phyloP scores from a whole-genome alignment of 1,139 yeast genomes.

The Hansenula lynferdii region DNA sequence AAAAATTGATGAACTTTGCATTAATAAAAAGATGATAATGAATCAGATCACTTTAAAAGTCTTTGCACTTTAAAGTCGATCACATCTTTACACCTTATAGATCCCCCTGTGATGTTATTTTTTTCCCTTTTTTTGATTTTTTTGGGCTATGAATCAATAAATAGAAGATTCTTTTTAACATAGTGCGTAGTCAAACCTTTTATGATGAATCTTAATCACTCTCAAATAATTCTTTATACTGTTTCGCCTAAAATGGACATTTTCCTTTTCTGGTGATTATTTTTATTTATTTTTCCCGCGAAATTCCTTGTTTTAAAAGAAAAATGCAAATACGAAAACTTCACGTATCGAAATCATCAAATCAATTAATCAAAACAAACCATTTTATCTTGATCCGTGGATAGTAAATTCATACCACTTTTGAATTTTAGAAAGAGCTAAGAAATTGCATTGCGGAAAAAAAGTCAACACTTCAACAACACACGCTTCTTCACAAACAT shows the following conservation, averaged over 20 bases:
- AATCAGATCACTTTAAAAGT: too few species aligned
- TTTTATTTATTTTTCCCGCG: neutral
- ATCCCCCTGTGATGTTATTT: neutral
- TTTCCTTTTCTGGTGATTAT: neutral
- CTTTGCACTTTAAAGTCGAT: too few species aligned
- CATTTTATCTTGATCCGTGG: too few species aligned
- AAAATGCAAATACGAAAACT: neutral
- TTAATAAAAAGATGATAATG: too few species aligned
- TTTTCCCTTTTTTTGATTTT: constrained; percentile 9
- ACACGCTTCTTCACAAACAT: too few species aligned
- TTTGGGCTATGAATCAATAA: constrained; percentile 8
- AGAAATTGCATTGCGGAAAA: too few species aligned
- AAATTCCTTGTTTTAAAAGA: neutral
- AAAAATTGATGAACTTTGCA: neutral
- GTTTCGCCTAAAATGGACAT: neutral
- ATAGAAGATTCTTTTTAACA: neutral
- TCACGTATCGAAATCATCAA: too few species aligned
- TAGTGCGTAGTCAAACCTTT: neutral
- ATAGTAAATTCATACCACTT: too few species aligned
- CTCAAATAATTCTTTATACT: neutral
- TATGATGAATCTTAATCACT: neutral
- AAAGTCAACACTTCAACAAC: too few species aligned
- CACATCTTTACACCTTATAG: too few species aligned
- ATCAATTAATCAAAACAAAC: too few species aligned
- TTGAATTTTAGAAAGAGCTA: too few species aligned